Percentiles rank a stretch among this genome's conserved stretches.
Evolutionary conservation across 2,329 filamentous ascomycete genomes (phyloP).

Genomic region (Pseudogymnoascus sp.): DNA sequence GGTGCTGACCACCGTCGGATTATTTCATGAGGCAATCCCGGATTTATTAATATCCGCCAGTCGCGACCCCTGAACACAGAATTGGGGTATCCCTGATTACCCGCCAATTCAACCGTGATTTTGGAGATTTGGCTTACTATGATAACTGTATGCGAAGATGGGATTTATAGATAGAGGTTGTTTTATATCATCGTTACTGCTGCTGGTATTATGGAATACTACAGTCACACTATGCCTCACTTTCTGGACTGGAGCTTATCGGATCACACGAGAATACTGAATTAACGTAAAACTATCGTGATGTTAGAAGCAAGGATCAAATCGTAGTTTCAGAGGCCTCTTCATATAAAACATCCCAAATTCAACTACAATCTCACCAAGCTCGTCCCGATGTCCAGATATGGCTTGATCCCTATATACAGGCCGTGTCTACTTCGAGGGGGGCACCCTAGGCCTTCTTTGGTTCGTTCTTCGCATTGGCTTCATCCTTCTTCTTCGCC

Average conservation of each 20-base stretch:
- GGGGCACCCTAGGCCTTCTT: slow-evolving; percentile 28
- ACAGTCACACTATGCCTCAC: background rate
- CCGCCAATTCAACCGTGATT: background rate
- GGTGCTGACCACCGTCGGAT: background rate
- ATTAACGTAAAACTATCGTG: background rate
- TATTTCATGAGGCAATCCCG: slow-evolving; percentile 3
- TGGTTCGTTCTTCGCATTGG: slow-evolving; percentile 30
- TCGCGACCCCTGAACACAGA: background rate
- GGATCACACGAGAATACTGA: background rate
- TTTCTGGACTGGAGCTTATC: background rate
- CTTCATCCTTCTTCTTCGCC: slow-evolving; percentile 29
- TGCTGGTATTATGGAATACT: background rate
- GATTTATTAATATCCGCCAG: slow-evolving; percentile 6
- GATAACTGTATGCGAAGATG: background rate
- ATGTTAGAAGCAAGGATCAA: background rate
- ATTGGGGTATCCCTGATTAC: background rate
- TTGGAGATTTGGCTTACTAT: background rate
- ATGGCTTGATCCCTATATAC: slow-evolving; percentile 4
- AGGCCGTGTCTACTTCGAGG: slow-evolving; percentile 19
- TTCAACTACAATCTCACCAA: background rate
- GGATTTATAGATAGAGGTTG: background rate
- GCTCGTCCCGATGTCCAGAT: background rate
- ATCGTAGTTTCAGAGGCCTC: background rate
- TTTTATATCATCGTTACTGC: background rate
- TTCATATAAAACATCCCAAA: slow-evolving; percentile 3